Evolutionary conservation across 495 filamentous ascomycete genomes (phyloP).

Genomic region (Thermochaetoides thermophila): DNA sequence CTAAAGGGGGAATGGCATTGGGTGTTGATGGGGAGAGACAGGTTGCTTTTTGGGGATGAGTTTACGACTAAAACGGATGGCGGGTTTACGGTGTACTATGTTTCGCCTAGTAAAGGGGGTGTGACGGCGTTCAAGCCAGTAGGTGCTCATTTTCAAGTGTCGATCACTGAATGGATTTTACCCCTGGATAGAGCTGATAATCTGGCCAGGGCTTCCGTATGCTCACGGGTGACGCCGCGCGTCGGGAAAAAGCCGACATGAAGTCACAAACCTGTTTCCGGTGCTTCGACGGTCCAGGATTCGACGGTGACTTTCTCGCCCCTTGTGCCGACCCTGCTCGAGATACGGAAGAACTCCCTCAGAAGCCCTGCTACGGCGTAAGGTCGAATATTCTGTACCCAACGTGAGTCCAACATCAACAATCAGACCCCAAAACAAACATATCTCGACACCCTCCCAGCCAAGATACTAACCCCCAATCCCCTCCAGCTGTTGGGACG

Average conservation of each 20-base stretch:
- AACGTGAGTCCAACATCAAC: constrained; percentile 13
- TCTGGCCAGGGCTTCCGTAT: constrained; percentile 25
- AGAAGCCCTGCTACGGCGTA: constrained; percentile 20
- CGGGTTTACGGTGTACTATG: constrained; percentile 31
- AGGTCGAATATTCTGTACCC: constrained; percentile 29
- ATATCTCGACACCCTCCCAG: background rate
- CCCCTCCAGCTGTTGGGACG: constrained; percentile 14
- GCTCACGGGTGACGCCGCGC: constrained; percentile 23
- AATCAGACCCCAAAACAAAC: too few relatives aligned
- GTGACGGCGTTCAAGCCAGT: constrained; percentile 25
- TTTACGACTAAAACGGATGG: constrained; percentile 27
- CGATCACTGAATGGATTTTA: background rate
- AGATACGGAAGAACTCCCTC: constrained; percentile 17
- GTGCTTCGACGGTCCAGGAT: constrained; percentile 24
- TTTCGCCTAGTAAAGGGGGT: constrained; percentile 18
- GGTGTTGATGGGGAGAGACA: too few relatives aligned
- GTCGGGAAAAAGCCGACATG: constrained; percentile 11
- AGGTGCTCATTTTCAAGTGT: background rate
- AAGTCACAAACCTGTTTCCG: constrained; percentile 25
- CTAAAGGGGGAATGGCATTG: too few relatives aligned
- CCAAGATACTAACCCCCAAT: too few relatives aligned
- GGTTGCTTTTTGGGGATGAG: constrained; percentile 28
- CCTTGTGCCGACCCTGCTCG: constrained; percentile 18
- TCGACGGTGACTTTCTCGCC: constrained; percentile 22
- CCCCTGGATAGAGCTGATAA: background rate